These are phyloP conservation scores for Yamadazyma jaroonii DNA, from an alignment of 1,139 yeast species.

Conservation along the genomic window DNA sequence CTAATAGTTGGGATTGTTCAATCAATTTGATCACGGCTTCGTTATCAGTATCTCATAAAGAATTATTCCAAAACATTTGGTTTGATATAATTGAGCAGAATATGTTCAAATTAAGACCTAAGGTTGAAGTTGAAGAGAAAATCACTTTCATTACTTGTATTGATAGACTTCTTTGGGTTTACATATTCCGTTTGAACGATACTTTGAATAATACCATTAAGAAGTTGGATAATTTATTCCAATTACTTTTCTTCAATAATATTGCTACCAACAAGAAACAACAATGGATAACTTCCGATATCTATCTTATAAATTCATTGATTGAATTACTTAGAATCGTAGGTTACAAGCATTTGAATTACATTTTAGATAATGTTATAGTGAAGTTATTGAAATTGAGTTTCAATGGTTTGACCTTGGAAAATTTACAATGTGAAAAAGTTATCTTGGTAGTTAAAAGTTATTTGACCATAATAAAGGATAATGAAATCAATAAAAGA, in stretches of 20 bases:
- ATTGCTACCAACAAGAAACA: conserved; percentile 52
- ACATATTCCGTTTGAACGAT: conserved; percentile 80
- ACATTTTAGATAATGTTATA: conserved; percentile 73
- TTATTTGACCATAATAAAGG: conserved; percentile 67
- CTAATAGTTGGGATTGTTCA: conserved; percentile 69
- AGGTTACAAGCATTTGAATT: conserved; percentile 77
- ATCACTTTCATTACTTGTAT: conserved; percentile 61
- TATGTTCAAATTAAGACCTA: conserved; percentile 34
- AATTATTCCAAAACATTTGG: conserved; percentile 78
- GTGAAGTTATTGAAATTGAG: conserved; percentile 57
- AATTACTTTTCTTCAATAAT: conserved; percentile 50
- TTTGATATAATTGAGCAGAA: conserved; percentile 58
- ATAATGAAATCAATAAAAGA: conserved; percentile 50
- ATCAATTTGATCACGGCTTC: conserved; percentile 70
- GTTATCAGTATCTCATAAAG: conserved; percentile 78
- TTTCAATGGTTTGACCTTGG: conserved; percentile 56
- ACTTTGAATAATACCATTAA: conserved; percentile 84
- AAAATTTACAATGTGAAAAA: conserved; percentile 66
- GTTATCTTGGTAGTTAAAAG: conserved; percentile 68
- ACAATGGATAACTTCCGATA: conserved; percentile 69
- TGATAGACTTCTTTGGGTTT: conserved; percentile 85
- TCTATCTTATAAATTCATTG: conserved; percentile 58
- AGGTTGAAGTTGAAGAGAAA: conserved; percentile 52
- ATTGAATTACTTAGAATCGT: conserved; percentile 71
- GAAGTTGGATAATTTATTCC: conserved; percentile 47